Evolutionary conservation across 352 stramenopile genomes (phyloP).

Genomic region (Globisporangium canariense): DNA sequence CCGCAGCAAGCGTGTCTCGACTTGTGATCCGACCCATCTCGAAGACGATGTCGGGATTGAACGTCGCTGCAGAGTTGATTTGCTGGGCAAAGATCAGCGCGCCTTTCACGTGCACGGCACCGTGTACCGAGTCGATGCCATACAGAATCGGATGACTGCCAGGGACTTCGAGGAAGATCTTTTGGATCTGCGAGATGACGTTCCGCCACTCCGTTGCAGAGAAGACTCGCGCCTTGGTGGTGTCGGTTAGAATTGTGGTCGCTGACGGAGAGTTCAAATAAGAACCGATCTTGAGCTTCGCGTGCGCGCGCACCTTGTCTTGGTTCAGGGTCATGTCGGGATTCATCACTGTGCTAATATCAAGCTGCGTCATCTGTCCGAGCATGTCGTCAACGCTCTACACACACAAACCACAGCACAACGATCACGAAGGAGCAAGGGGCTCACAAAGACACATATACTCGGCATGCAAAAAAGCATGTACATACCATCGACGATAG

Average conservation of each 20-base stretch:
- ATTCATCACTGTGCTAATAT: conserved; percentile 77
- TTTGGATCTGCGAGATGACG: conserved; percentile 74
- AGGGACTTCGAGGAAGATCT: conserved; percentile 62
- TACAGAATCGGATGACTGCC: conserved; percentile 73
- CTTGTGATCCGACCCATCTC: conserved; percentile 68
- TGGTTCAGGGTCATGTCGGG: conserved; percentile 61
- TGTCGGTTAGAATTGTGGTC: conserved; percentile 26
- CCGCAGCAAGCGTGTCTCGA: conserved; percentile 81
- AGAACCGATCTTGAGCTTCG: conserved; percentile 81
- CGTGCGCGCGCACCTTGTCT: conserved; percentile 60
- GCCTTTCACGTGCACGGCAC: conserved; percentile 82
- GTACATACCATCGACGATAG: conserved; percentile 11
- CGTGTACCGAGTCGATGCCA: conserved; percentile 90
- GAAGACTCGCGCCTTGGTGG: conserved; percentile 30
- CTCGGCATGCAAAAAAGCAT: background rate
- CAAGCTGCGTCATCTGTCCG: conserved; percentile 91
- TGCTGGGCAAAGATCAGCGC: conserved; percentile 86
- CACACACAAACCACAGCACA: background rate
- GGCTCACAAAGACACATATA: too few species aligned
- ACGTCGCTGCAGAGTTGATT: conserved; percentile 86
- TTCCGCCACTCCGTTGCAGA: conserved; percentile 66
- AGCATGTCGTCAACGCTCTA: conserved; percentile 49
- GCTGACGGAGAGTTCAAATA: conserved; percentile 82
- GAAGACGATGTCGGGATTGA: conserved; percentile 79
- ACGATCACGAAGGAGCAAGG: background rate